Evolutionary conservation across 2,329 filamentous ascomycete species (phyloP), one percentile per base, ranked within the genome.

Genomic region (Aspergillus fischeri): DNA sequence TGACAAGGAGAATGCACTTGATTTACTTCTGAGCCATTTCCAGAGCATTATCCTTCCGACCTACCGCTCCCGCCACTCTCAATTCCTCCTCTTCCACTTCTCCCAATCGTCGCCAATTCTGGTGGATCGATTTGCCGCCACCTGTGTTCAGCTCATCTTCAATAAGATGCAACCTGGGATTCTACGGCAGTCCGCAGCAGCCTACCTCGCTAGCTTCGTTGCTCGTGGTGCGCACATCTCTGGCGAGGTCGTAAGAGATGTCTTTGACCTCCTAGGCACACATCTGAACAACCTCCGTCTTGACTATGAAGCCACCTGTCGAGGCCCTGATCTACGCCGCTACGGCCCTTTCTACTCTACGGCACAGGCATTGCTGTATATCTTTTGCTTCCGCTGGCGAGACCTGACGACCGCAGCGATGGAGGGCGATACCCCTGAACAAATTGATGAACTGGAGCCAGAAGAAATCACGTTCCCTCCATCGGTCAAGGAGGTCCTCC

Each of bases 371-470:
- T 80, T 95, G 2, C 83, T 97, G 25, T 97, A 97, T 77, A 93
- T 96, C 58, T 97, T 96, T 76, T 99, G 94, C 79, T 99, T 99
- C 80, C 87, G 94, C 55, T 99, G 94, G 94, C 88, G 91, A 60
- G 93, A 97, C 68, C 81, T 99, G 49, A 88, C 83, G 1, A 83
- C 82, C 3, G 83, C 88, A 14, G 76, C 82, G 14, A 70, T 72
- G 25, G 78, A 82, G 25, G 78, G 80, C 47, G 81, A 85, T 52
- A 71, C 83, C 1, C 81, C 86, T 17, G 75, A 80, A 49, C 75
- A 76, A 50, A 73, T 80, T n/a, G 77, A 82, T 45, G 81, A 85
- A 47, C 76, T 81, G 9, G 78, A 84, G 38, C 58, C 86, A 2
- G 86, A 88, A 63, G 90, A 95, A 56, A 85, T 96, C 45, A 81